Conservation (phyloP, 495 filamentous ascomycete species). For the Penicillium tannophilum region DNA sequence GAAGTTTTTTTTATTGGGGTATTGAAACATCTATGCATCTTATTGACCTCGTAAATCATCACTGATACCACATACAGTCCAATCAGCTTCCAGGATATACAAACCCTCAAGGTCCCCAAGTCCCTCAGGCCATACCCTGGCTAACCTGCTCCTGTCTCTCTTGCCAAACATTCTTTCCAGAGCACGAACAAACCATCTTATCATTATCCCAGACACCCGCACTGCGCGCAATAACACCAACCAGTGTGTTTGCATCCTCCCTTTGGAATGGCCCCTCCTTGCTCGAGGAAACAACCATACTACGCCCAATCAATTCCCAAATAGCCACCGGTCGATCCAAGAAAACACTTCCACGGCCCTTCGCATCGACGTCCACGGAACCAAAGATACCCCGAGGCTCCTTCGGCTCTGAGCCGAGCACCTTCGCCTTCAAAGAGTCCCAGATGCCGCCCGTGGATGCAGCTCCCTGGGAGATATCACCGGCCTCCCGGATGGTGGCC, state of each 20-base stretch:
- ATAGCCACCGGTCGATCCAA: conserved; percentile 79
- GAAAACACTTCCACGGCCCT: conserved; percentile 72
- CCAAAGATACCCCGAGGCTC: conserved; percentile 71
- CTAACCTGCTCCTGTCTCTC: conserved; percentile 87
- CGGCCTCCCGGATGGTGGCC: conserved; percentile 81
- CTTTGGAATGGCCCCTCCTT: conserved; percentile 52
- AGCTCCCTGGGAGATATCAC: conserved; percentile 84
- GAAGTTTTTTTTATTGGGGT: no score
- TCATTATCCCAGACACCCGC: conserved; percentile 98
- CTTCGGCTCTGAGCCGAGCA: conserved; percentile 43
- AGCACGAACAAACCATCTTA: conserved; percentile 94
- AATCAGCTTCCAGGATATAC: not conserved
- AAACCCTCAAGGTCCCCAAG: conserved; percentile 2
- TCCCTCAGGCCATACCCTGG: conserved; percentile 74
- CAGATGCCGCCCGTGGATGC: conserved; percentile 82
- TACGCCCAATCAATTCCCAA: conserved; percentile 94
- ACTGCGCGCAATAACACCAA: conserved; percentile 91
- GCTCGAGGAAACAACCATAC: conserved; percentile 73
- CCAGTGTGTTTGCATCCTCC: conserved; percentile 79
- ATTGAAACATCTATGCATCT: not conserved
- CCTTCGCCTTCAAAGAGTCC: conserved; percentile 58
- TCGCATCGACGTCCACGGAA: conserved; percentile 63
- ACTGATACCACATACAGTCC: not conserved
- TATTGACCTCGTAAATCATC: not conserved
- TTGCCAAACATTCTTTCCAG: conserved; percentile 97